phyloP scores from a whole-genome alignment of 2,329 filamentous ascomycete genomes.

The Trichoderma cornu-damae region DNA sequence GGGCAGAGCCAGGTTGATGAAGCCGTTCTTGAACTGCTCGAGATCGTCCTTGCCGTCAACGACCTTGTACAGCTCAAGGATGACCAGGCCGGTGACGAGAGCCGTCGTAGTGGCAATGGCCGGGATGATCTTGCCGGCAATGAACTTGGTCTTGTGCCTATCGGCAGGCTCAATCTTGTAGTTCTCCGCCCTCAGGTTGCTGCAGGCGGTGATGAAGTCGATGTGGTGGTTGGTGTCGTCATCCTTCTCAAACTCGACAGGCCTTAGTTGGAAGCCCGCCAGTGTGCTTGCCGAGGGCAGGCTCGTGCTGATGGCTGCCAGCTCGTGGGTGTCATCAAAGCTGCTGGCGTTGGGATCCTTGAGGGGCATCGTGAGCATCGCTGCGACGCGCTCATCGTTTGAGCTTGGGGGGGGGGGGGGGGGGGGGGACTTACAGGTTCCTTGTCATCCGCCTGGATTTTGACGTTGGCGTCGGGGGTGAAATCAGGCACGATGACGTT shows the following conservation, averaged over 20 bases:
- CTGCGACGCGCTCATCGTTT: not conserved
- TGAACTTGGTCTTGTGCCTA: slow-evolving; percentile 98
- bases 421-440: slow-evolving; percentile 61
- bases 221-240: slow-evolving; percentile 98
- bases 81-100: slow-evolving; percentile 86
- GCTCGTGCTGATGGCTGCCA: slow-evolving; percentile 64
- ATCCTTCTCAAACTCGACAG: slow-evolving; percentile 98
- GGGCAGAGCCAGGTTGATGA: slow-evolving; percentile 90
- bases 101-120: slow-evolving; percentile 97
- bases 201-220: slow-evolving; percentile 96
- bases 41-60: slow-evolving; percentile 94
- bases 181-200: slow-evolving; percentile 93
- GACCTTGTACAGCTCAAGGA: slow-evolving; percentile 93
- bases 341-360: slow-evolving; percentile 75
- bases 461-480: slow-evolving; percentile 80
- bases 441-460: slow-evolving; percentile 93
- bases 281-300: slow-evolving; percentile 76
- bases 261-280: slow-evolving; percentile 80
- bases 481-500: slow-evolving; percentile 97
- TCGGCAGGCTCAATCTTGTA: slow-evolving; percentile 94
- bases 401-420: not conserved
- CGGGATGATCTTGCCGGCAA: slow-evolving; percentile 98
- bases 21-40: slow-evolving; percentile 99
- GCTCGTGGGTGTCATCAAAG: slow-evolving; percentile 69
- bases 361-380: not conserved